Base-by-base conservation (phyloP, 1,284 basidiomycete species). In the Microbotryum intermedium region DNA sequence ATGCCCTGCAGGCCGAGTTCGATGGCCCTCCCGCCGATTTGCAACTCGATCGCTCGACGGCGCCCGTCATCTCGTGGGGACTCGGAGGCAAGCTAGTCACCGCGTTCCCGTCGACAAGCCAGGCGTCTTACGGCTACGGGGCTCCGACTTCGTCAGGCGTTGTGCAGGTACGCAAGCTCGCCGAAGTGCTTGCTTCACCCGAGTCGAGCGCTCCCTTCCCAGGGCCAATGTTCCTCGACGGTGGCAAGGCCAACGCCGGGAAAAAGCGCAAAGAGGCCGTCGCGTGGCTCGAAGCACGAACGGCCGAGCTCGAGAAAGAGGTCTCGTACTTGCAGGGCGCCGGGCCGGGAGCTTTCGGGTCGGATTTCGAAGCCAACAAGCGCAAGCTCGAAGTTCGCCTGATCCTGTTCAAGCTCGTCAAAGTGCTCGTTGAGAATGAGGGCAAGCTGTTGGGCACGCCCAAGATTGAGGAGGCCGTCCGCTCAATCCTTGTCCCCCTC, bases 21-120 rank as follows among this genome's bases (percentile, higher is more conserved):
- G 50, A 29, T n/a, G 57, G 48, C 34, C 87, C 9, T 78, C 92
- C 1, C 84, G 86, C 45, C 81, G 91, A 59, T 84, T 84, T 30
- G 80, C 61, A 60, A 2, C 55, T 66, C 50, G 64, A 68, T 30
- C 84, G 7, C 80, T 82, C 54, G 81, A 71, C 84, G 48, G 82
- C 86, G 2, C 92, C 91, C 0, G 79, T 94, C 21, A 79, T 92
- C 57, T 85, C 82, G 62, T 94, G 95, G 70, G 92, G 92, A 1
- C 91, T 92, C 71, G 89, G 89, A 29, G 92, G 91, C 16, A 86
- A 85, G 70, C 71, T 94, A 53, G 80, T 93, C 13, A 86, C 87
- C 8, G 90, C 87, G 72, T 93, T 93, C 78, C 90, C 92, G 59
- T 28, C 53, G 11, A 4, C 26, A 10, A 48, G 52, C 2, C 48